Conservation (phyloP, 768 basidiomycete genomes). For the Tylopilus subfusipes region DNA sequence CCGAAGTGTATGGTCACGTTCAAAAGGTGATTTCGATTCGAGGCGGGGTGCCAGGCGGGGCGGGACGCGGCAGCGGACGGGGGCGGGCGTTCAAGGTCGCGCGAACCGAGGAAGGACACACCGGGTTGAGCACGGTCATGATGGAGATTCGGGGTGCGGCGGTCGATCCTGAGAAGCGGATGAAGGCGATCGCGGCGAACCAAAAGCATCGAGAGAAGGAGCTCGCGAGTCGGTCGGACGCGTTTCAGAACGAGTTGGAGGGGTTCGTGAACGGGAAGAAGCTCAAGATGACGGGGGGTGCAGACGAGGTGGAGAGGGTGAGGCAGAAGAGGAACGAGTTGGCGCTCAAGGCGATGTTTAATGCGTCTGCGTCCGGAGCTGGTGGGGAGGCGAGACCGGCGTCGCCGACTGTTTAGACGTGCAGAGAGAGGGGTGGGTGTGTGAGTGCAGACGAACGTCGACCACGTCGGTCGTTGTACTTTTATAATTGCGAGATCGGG, state of each 20-base stretch:
- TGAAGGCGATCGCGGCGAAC: conserved; percentile 91
- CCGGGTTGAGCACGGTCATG: conserved; percentile 75
- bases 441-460: too few relatives aligned
- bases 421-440: neutral
- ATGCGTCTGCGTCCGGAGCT: conserved; percentile 10
- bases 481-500: neutral
- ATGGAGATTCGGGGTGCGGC: conserved; percentile 83
- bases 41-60: conserved; percentile 36
- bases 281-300: conserved; percentile 93
- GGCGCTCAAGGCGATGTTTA: conserved; percentile 89
- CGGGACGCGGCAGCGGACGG: conserved; percentile 37
- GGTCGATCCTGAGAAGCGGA: conserved; percentile 75
- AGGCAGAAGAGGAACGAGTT: conserved; percentile 80
- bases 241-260: conserved; percentile 76
- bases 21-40: conserved; percentile 81
- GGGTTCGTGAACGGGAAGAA: conserved; percentile 88
- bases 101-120: conserved; percentile 63
- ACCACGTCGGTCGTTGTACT: neutral
- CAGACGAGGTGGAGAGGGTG: conserved; percentile 86
- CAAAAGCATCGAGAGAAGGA: conserved; percentile 79
- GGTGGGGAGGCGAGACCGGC: conserved; percentile 5
- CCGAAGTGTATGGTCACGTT: conserved; percentile 85
- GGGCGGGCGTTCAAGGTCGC: conserved; percentile 56
- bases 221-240: conserved; percentile 67
- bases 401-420: conserved; percentile 7